Base-by-base conservation (phyloP, 371 early-diverging fungal species). In the Mucor mucedo region DNA sequence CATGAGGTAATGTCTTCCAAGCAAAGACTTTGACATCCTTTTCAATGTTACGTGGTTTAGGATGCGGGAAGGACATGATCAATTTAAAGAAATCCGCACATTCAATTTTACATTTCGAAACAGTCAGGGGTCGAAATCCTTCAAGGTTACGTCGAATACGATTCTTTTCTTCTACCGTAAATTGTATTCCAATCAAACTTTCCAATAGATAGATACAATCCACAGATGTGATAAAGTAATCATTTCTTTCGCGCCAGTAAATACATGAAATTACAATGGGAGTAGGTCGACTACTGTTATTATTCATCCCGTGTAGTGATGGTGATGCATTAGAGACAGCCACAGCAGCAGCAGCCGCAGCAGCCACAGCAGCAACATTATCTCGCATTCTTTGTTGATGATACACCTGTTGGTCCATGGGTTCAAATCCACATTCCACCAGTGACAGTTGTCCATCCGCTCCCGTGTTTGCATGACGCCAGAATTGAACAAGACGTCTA, bases 11-110 rank as follows among this genome's bases (percentile, higher is more conserved):
- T 0, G 84, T 81, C 54, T 84, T 80, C 92, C 92, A 92, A 5
- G 83, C 80, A 72, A 91, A 93, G 1, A 91, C 92, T 69, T 92
- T 92, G 76, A 93, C 87, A 58, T 92, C 92, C 69, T 94, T 94
- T 71, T 93, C 93, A 59, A 93, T 93, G 65, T 93, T 92, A 14
- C 94, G 71, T 13, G 94, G 94, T 73, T 89, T 90, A 45, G 94
- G 93, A 65, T 87, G 83, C 0, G 89, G 86, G 63, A 90, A 93
- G 2, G 85, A 74, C 94, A 94, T 94, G 72, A 94, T 86, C 35
- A 84, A 68, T 67, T 87, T 88, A 76, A 89, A 94, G 59, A 93
- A 90, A 5, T 85, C 88, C 5, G 86, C 80, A 13, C 83, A 86
- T n/a, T 86, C 87, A 10, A 80, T 68, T 62, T 89, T 89, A 65